These are phyloP conservation scores for Sarcodon sp. DNA, from an alignment of 768 basidiomycete species.

Conservation along the genomic window DNA sequence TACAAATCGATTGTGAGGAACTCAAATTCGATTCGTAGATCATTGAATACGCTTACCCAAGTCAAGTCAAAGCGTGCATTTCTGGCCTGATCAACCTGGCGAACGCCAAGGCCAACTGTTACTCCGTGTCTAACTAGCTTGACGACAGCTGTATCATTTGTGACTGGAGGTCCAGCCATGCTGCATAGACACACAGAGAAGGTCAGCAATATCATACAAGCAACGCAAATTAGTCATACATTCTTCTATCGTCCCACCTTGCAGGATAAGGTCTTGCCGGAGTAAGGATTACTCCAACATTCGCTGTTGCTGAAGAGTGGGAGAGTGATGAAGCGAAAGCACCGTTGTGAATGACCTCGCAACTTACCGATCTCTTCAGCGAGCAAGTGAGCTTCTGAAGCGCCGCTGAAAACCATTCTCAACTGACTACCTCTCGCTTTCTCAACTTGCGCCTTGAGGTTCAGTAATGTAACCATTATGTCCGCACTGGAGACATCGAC, in stretches of 20 bases:
- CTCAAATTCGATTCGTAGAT: background rate
- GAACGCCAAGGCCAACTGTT: slow-evolving; percentile 43
- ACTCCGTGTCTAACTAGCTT: slow-evolving; percentile 47
- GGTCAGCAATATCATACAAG: background rate
- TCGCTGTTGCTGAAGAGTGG: slow-evolving; percentile 7
- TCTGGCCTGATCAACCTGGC: slow-evolving; percentile 18
- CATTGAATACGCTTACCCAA: slow-evolving; percentile 18
- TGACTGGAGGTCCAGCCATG: slow-evolving; percentile 57
- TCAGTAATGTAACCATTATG: slow-evolving; percentile 64
- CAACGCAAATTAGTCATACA: slow-evolving; percentile 24
- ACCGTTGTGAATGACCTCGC: slow-evolving; percentile 10
- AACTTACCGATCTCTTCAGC: slow-evolving; percentile 46
- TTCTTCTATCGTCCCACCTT: slow-evolving; percentile 48
- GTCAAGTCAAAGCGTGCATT: slow-evolving; percentile 25
- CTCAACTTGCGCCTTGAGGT: slow-evolving; percentile 56
- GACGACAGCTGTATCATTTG: slow-evolving; percentile 39
- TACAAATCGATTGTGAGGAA: slow-evolving; percentile 6
- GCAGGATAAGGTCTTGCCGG: slow-evolving; percentile 48
- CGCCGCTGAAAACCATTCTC: slow-evolving; percentile 52
- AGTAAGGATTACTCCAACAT: slow-evolving; percentile 52
- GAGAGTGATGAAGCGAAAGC: slow-evolving; percentile 16
- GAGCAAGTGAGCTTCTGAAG: slow-evolving; percentile 52
- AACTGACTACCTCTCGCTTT: slow-evolving; percentile 26
- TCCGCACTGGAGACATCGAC: slow-evolving; percentile 69
- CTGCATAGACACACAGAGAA: slow-evolving; percentile 15